Percentiles rank a stretch among this genome's conserved stretches.
Conservation (phyloP, 306 rosid species). For the Begonia loranthoides region DNA sequence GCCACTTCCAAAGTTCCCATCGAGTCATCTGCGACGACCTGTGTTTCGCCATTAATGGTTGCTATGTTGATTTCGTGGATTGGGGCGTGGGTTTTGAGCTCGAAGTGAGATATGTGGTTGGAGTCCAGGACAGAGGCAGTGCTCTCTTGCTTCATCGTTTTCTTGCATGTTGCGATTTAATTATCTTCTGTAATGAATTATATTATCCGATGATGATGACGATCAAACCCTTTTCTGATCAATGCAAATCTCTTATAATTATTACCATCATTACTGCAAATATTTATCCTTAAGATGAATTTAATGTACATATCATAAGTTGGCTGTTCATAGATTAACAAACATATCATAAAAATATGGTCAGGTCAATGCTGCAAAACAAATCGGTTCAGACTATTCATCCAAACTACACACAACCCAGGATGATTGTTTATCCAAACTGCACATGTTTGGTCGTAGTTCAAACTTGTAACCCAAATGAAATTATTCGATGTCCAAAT, state of each 20-base stretch:
- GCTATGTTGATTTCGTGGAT: background rate
- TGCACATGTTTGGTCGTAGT: too few relatives aligned
- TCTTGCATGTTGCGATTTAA: background rate
- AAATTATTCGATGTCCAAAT: too few relatives aligned
- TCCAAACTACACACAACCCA: too few relatives aligned
- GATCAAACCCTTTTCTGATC: background rate
- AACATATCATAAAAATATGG: too few relatives aligned
- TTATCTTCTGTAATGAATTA: background rate
- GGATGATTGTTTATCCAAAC: too few relatives aligned
- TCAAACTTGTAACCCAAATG: too few relatives aligned
- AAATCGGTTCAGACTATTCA: too few relatives aligned
- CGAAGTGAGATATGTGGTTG: background rate
- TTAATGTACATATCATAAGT: background rate
- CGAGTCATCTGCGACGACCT: conserved; percentile 23
- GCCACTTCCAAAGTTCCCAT: conserved; percentile 1
- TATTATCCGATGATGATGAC: background rate
- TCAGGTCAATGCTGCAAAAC: too few relatives aligned
- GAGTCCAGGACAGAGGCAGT: conserved; percentile 85
- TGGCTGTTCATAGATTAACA: background rate
- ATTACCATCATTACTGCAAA: too few relatives aligned
- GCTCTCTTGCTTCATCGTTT: conserved; percentile 20
- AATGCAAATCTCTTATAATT: background rate
- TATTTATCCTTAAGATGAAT: background rate
- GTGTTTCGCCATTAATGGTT: background rate
- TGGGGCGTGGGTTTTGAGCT: conserved; percentile 9